phyloP scores from a whole-genome alignment of 169 alveolate species.

The Perkinsus marinus region DNA sequence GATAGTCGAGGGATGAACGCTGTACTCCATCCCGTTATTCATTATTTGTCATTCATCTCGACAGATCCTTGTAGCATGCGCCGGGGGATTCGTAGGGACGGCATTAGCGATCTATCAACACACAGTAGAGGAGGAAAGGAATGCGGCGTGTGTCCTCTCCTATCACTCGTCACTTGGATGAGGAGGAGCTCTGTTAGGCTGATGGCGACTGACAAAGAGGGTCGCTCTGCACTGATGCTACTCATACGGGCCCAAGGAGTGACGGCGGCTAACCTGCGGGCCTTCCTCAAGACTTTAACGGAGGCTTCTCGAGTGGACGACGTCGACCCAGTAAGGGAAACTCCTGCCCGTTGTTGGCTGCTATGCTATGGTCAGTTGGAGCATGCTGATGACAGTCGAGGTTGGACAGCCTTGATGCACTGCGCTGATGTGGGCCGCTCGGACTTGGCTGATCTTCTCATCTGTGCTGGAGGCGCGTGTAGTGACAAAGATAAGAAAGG shows the following conservation, averaged over 20 bases:
- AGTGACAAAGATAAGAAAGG: not conserved
- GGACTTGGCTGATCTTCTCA: not conserved
- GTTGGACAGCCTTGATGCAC: not conserved
- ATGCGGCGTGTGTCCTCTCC: not conserved
- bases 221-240: not conserved
- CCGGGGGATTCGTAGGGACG: not conserved
- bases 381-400: not conserved
- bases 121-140: not conserved
- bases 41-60: not conserved
- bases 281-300: not conserved
- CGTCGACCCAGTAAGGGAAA: not conserved
- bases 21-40: not conserved
- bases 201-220: not conserved
- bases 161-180: not conserved
- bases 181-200: not conserved
- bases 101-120: not conserved
- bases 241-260: not conserved
- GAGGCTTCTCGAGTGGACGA: not conserved
- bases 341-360: not conserved
- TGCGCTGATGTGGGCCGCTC: not conserved
- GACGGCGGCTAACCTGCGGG: not conserved
- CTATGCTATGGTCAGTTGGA: not conserved
- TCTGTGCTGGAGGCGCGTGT: not conserved
- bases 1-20: not conserved
- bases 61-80: not conserved